Percentiles rank a stretch among this genome's conserved stretches.
phyloP scores from a whole-genome alignment of 2,329 filamentous ascomycete species.

The Domatiomyces catenatus region DNA sequence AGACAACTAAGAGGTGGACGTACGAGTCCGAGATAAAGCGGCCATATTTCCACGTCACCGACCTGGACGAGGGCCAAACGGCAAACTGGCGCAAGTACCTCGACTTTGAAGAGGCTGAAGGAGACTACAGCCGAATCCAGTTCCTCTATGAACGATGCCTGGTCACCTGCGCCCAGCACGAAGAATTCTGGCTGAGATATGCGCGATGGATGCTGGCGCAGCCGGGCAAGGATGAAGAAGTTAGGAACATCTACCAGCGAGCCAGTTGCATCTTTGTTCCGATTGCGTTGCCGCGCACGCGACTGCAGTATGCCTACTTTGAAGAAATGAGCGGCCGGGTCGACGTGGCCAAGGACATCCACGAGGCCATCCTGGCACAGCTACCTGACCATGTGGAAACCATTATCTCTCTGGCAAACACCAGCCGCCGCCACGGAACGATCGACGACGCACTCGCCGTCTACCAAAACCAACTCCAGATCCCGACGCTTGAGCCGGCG shows the following conservation, averaged over 20 bases:
- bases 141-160: constrained; percentile 90
- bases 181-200: constrained; percentile 98
- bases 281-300: constrained; percentile 66
- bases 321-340: constrained; percentile 70
- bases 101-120: constrained; percentile 83
- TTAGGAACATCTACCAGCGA: constrained; percentile 79
- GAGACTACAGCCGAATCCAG: constrained; percentile 55
- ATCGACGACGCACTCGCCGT: constrained; percentile 72
- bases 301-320: constrained; percentile 85
- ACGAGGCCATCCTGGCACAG: constrained; percentile 59
- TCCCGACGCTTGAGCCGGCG: constrained; percentile 53
- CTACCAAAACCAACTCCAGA: constrained; percentile 67
- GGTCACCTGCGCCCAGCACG: constrained; percentile 84
- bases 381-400: constrained; percentile 75
- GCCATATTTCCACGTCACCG: constrained; percentile 91
- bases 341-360: constrained; percentile 69
- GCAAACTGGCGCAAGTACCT: constrained; percentile 91
- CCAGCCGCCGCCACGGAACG: constrained; percentile 68
- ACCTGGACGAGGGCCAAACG: constrained; percentile 72
- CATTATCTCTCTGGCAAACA: constrained; percentile 73
- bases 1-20: constrained; percentile 85
- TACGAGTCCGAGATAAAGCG: constrained; percentile 91
- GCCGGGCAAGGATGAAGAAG: constrained; percentile 68
- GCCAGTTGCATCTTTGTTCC: constrained; percentile 76
- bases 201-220: constrained; percentile 83